Conservation (phyloP, 768 basidiomycete species). For the Thelephora ganbajun region DNA sequence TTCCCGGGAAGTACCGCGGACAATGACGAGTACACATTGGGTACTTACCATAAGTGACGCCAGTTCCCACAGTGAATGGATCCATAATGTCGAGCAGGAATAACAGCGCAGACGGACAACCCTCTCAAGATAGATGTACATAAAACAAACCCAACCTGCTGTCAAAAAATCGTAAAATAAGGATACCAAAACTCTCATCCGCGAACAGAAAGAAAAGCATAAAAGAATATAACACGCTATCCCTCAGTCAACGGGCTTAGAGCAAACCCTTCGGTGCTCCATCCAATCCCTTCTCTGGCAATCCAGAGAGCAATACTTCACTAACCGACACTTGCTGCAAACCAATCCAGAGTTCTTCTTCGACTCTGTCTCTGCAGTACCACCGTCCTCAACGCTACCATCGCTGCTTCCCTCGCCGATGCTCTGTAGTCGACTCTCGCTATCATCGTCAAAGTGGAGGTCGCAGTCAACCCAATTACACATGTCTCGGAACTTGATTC, state of each 20-base stretch:
- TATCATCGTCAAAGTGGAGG: conserved; percentile 39
- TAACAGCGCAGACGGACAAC: too few relatives aligned
- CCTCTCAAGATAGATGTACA: too few relatives aligned
- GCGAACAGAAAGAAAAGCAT: conserved; percentile 3
- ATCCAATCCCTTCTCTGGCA: conserved; percentile 71
- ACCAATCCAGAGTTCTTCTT: conserved; percentile 30
- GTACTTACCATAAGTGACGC: too few relatives aligned
- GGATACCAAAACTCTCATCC: background rate
- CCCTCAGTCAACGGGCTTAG: conserved; percentile 15
- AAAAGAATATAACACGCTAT: background rate
- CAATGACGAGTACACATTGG: too few relatives aligned
- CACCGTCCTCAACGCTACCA: conserved; percentile 22
- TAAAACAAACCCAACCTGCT: too few relatives aligned
- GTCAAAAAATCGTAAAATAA: too few relatives aligned
- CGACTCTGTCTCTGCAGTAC: conserved; percentile 12
- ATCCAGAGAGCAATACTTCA: conserved; percentile 64
- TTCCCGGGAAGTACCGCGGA: too few relatives aligned
- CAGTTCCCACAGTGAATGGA: too few relatives aligned
- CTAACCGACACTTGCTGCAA: conserved; percentile 68
- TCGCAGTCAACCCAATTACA: conserved; percentile 77
- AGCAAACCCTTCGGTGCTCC: conserved; percentile 61
- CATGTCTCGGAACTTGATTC: conserved; percentile 46
- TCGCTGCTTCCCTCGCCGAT: conserved; percentile 21
- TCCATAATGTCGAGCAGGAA: too few relatives aligned
- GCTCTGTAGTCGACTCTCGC: background rate